Base-by-base conservation (phyloP, 78 protist species). In the Dictyostelium capitatum region DNA sequence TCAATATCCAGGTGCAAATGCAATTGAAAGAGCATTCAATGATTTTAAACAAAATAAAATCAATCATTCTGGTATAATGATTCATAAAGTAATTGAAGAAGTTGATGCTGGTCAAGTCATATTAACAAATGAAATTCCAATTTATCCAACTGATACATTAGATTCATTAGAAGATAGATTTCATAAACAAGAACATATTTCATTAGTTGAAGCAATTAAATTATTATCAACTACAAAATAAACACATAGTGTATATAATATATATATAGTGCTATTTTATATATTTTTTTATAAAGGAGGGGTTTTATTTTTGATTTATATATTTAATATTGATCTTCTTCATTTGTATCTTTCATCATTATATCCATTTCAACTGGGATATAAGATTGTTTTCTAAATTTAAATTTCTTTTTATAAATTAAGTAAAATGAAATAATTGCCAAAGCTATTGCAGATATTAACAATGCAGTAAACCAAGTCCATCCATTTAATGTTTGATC, bases 21-120 rank as follows among this genome's bases (percentile, higher is more conserved):
- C 97, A 4, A 96, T 96, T 51, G 90, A 89, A 20, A 75, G 96
- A 19, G 97, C 97, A 28, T 92, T 51, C 54, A 64, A 92, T 62
- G 96, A 85, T 30, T 92, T 11, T 32, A 83, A 96, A 62, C 54
- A 50, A 0, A 96, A 96, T 41, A 41, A 82, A 70, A 96, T 93
- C 5, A 32, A 54, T 9, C 77, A 74, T 28, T 89, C 96, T 3
- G 97, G 97, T 30, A 64, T 94, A 20, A 94, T 94, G 98, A 92
- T 96, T 23, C 98, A 96, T 70, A 75, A 74, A 65, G 98, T 94
- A 30, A 91, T 91, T 12, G 95, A 95, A 30, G 95, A 81, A 57
- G 73, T 96, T 23, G 98, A 96, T 32, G 93, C 92, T 7, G 98
- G 98, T 25, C 82, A 89, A 74, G 95, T 90, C 3, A 56, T 96